Evolutionary conservation across 129 eudicot species (phyloP).

Genomic region (Pseudognaphalium luteoalbum): DNA sequence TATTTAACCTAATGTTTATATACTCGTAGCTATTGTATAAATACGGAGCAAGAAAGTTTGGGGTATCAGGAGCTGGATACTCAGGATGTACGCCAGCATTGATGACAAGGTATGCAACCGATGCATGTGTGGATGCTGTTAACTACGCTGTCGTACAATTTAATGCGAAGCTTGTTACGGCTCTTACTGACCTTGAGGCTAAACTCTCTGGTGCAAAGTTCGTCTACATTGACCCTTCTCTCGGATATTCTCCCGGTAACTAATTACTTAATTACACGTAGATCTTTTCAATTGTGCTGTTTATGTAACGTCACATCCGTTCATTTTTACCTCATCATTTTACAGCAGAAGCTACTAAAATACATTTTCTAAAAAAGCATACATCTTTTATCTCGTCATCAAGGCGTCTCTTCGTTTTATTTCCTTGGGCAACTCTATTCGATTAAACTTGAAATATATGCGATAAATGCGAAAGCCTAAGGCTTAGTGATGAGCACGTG

Average conservation of each 20-base stretch:
- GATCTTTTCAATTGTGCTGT: no score
- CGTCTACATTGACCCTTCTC: slow-evolving; percentile 32
- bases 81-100: slow-evolving; percentile 40
- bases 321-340: no score
- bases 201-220: slow-evolving; percentile 35
- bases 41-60: slow-evolving; percentile 53
- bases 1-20: no score
- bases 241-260: slow-evolving; percentile 32
- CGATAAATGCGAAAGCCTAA: no score
- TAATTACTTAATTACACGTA: not conserved
- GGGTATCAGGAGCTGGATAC: slow-evolving; percentile 39
- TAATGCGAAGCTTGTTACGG: slow-evolving; percentile 26
- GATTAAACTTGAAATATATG: no score
- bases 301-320: no score
- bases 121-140: slow-evolving; percentile 37
- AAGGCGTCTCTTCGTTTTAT: no score
- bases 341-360: no score
- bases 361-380: no score
- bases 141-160: slow-evolving; percentile 35
- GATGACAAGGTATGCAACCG: slow-evolving; percentile 17
- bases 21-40: slow-evolving; percentile 31
- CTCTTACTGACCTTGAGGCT: slow-evolving; percentile 33
- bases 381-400: no score
- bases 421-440: no score
- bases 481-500: no score